Evolutionary conservation across 1,284 basidiomycete genomes (phyloP).

Genomic region (Termitomyces sp.): DNA sequence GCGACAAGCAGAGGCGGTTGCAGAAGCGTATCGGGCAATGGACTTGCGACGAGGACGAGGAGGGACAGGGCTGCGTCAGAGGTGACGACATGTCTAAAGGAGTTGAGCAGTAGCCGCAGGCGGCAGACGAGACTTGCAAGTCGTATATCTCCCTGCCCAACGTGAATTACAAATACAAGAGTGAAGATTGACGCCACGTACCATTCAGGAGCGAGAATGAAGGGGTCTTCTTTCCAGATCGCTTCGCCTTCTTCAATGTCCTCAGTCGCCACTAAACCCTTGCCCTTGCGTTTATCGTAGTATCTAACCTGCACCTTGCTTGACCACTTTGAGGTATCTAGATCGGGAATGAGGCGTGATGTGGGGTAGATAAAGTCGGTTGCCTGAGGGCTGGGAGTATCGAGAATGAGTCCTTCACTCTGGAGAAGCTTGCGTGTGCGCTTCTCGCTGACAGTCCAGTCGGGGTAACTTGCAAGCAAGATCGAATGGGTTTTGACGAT

Average conservation of each 20-base stretch:
- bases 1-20: constrained; percentile 66
- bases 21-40: constrained; percentile 70
- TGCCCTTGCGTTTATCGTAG: constrained; percentile 73
- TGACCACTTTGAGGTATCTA: constrained; percentile 61
- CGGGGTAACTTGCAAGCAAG: constrained; percentile 52
- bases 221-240: constrained; percentile 81
- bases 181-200: constrained; percentile 25
- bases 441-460: constrained; percentile 80
- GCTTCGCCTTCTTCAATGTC: constrained; percentile 67
- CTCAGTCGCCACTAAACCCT: constrained; percentile 73
- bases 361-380: constrained; percentile 41
- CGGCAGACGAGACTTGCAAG: constrained; percentile 47
- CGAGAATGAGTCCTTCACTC: constrained; percentile 45
- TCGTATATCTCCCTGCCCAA: constrained; percentile 64
- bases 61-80: constrained; percentile 44
- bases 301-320: constrained; percentile 62
- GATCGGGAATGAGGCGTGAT: constrained; percentile 61
- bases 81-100: constrained; percentile 44
- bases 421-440: constrained; percentile 69
- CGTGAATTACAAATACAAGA: background rate
- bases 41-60: constrained; percentile 30
- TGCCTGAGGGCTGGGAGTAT: constrained; percentile 19
- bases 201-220: constrained; percentile 69
- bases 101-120: constrained; percentile 67
- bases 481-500: constrained; percentile 65